Evolutionary conservation across 1,284 basidiomycete genomes (phyloP).

Genomic region (Singerocomus rubriflavus): DNA sequence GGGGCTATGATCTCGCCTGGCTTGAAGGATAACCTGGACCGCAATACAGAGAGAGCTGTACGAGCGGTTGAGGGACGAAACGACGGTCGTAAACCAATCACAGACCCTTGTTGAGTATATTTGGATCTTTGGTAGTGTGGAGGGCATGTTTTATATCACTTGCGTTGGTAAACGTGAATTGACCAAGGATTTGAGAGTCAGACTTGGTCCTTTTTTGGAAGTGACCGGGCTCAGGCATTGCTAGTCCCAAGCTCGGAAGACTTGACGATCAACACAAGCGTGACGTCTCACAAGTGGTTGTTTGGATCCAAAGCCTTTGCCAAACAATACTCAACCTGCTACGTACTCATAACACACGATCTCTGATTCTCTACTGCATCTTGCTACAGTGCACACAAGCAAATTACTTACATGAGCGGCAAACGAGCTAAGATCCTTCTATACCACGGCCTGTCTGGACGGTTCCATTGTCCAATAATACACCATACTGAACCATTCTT

Average conservation of each 20-base stretch:
- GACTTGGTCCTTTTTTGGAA: conserved; percentile 16
- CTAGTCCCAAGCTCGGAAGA: neutral
- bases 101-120: conserved; percentile 27
- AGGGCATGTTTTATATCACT: conserved; percentile 27
- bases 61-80: neutral
- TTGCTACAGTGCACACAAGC: no score
- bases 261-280: neutral
- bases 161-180: conserved; percentile 17
- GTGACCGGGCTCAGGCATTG: conserved; percentile 13
- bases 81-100: neutral
- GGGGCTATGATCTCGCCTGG: conserved; percentile 30
- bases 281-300: conserved; percentile 9
- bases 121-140: conserved; percentile 15
- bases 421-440: no score
- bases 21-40: conserved; percentile 29
- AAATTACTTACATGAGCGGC: no score
- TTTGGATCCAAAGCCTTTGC: conserved; percentile 24
- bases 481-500: no score
- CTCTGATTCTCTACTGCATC: no score
- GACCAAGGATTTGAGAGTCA: neutral
- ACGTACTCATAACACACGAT: no score
- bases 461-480: no score
- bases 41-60: conserved; percentile 44
- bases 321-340: neutral
- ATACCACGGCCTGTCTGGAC: no score